Percentiles rank a stretch among this genome's conserved stretches.
These are phyloP conservation scores for Drosera capensis DNA, from an alignment of 148 eudicot genomes.

Conservation along the genomic window DNA sequence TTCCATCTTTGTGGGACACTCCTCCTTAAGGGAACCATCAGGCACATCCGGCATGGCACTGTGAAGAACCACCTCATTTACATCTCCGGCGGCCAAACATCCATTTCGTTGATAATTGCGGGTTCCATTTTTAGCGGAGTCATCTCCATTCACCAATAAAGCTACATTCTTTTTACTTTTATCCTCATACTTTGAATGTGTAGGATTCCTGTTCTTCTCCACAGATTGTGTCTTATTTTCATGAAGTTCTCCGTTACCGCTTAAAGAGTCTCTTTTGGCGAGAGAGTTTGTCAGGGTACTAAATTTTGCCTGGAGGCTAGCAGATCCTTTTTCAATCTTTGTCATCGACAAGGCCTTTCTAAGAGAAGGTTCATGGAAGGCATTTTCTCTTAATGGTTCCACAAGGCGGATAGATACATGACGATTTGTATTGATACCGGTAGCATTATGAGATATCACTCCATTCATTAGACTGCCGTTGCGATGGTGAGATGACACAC, in stretches of 20 bases:
- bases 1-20: no score
- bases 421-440: no score
- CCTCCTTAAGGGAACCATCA: no score
- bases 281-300: constrained; percentile 22
- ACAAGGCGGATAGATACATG: constrained; percentile 8
- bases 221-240: constrained; percentile 26
- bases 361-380: constrained; percentile 12
- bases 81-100: no score
- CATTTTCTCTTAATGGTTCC: constrained; percentile 16
- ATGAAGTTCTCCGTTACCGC: constrained; percentile 19
- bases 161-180: constrained; percentile 19
- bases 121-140: constrained; percentile 12
- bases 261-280: constrained; percentile 17
- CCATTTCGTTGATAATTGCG: constrained; percentile 13
- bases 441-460: no score
- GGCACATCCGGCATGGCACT: no score
- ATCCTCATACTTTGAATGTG: constrained; percentile 13
- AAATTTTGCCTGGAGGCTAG: constrained; percentile 22
- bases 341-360: constrained; percentile 16
- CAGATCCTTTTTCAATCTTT: constrained; percentile 26
- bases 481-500: constrained; percentile 26
- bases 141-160: constrained; percentile 17
- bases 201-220: constrained; percentile 24
- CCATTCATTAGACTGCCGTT: constrained; percentile 28
- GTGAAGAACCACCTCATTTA: no score